These are phyloP conservation scores for Vaccinium corymbosum DNA, from an alignment of 148 eudicot genomes.

Conservation along the genomic window DNA sequence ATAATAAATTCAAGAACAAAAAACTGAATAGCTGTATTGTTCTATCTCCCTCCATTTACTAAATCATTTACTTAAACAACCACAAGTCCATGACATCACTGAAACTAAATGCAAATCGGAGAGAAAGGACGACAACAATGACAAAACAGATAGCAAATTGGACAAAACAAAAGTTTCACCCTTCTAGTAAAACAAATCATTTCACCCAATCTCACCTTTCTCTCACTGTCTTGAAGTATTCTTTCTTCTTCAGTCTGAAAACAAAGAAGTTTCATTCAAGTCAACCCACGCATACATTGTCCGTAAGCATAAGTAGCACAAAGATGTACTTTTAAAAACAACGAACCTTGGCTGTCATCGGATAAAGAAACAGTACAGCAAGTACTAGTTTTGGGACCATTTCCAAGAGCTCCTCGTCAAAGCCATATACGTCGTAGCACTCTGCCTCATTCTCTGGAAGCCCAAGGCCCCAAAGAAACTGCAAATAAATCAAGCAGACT, in stretches of 20 bases:
- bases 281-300: conserved; percentile 3
- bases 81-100: not conserved
- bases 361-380: conserved; percentile 79
- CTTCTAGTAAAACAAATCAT: too few species aligned
- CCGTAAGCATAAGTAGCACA: not conserved
- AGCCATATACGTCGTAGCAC: conserved; percentile 89
- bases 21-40: too few species aligned
- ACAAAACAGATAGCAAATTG: too few species aligned
- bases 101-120: too few species aligned
- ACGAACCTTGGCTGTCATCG: conserved; percentile 61
- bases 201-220: too few species aligned
- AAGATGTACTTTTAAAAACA: not conserved
- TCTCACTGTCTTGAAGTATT: too few species aligned
- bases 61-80: too few species aligned
- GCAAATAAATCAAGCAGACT: conserved; percentile 12
- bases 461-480: conserved; percentile 95
- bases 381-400: conserved; percentile 93
- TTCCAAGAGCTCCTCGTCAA: conserved; percentile 75
- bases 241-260: too few species aligned
- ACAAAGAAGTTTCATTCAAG: not conserved
- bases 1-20: too few species aligned
- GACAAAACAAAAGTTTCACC: too few species aligned
- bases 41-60: too few species aligned
- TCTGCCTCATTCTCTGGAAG: conserved; percentile 67
- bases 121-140: too few species aligned